Percentiles rank a stretch among this genome's conserved stretches.
Evolutionary conservation across 768 basidiomycete genomes (phyloP).

Genomic region (Candolleomyces eurysporus): DNA sequence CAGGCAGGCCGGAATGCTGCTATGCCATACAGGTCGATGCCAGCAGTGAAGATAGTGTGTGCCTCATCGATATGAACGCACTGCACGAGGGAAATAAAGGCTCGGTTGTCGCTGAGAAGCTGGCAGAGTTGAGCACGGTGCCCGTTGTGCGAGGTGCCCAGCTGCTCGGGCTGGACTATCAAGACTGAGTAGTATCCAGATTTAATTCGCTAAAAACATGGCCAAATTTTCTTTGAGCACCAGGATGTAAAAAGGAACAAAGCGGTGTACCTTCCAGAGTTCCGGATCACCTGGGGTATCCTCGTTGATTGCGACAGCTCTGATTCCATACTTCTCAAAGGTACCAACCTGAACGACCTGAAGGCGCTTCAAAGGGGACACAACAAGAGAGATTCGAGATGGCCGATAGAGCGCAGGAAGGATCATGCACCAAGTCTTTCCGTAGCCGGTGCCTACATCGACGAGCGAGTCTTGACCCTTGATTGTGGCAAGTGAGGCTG

Average conservation of each 20-base stretch:
- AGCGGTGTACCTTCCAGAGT: constrained; percentile 21
- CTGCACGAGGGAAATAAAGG: constrained; percentile 10
- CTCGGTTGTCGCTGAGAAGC: constrained; percentile 4
- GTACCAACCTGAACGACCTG: neutral
- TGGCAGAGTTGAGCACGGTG: constrained; percentile 16
- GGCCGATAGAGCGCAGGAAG: neutral
- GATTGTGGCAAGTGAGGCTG: neutral
- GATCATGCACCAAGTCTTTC: constrained; percentile 24
- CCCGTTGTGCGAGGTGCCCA: constrained; percentile 9
- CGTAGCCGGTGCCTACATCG: constrained; percentile 23
- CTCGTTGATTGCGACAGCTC: neutral
- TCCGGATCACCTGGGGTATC: constrained; percentile 2
- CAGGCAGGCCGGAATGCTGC: constrained; percentile 24
- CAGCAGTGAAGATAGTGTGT: constrained; percentile 21
- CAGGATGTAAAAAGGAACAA: too few species aligned
- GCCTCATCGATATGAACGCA: constrained; percentile 22
- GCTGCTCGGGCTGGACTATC: constrained; percentile 19
- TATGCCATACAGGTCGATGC: constrained; percentile 15
- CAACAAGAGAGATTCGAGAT: neutral
- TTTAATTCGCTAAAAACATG: constrained; percentile 4
- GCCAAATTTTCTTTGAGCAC: neutral
- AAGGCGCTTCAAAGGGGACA: neutral
- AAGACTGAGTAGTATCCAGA: constrained; percentile 11
- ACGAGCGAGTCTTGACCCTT: constrained; percentile 15
- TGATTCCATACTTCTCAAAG: neutral